These are phyloP conservation scores for Boletus semigastroideus DNA, from an alignment of 1,284 basidiomycete species.

Conservation along the genomic window DNA sequence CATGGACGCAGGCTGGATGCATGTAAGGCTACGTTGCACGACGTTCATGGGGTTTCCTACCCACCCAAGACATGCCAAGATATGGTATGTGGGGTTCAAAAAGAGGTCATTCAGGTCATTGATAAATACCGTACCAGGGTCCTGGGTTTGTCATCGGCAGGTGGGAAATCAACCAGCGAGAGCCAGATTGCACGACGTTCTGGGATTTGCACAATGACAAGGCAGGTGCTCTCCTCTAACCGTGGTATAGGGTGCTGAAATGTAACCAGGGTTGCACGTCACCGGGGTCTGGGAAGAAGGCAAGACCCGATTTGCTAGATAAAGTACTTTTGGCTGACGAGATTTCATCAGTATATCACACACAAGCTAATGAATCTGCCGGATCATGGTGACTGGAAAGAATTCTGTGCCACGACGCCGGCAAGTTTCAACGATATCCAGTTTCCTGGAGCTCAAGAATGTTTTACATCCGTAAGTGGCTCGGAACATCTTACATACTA, in stretches of 20 bases:
- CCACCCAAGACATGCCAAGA: slow-evolving; percentile 26
- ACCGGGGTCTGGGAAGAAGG: slow-evolving; percentile 23
- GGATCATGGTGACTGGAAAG: slow-evolving; percentile 16
- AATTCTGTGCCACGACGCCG: slow-evolving; percentile 32
- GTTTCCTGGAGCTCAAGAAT: slow-evolving; percentile 24
- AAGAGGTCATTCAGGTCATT: neutral
- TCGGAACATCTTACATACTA: neutral
- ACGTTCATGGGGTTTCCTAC: slow-evolving; percentile 24
- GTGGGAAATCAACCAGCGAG: slow-evolving; percentile 22
- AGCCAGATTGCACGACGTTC: slow-evolving; percentile 24
- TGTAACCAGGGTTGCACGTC: slow-evolving; percentile 28
- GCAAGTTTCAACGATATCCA: slow-evolving; percentile 10
- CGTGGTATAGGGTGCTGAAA: neutral
- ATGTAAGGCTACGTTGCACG: slow-evolving; percentile 19
- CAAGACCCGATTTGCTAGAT: neutral
- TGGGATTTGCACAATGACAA: slow-evolving; percentile 26
- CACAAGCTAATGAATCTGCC: slow-evolving; percentile 28
- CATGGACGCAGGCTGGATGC: slow-evolving; percentile 19
- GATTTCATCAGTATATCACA: slow-evolving; percentile 14
- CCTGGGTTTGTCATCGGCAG: slow-evolving; percentile 19
- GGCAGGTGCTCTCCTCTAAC: neutral
- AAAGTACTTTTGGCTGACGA: neutral
- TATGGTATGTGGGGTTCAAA: slow-evolving; percentile 6
- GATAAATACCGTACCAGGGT: slow-evolving; percentile 16
- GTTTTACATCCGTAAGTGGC: slow-evolving; percentile 18